Base-by-base conservation (phyloP, 768 basidiomycete species). In the Collybiopsis confluens region DNA sequence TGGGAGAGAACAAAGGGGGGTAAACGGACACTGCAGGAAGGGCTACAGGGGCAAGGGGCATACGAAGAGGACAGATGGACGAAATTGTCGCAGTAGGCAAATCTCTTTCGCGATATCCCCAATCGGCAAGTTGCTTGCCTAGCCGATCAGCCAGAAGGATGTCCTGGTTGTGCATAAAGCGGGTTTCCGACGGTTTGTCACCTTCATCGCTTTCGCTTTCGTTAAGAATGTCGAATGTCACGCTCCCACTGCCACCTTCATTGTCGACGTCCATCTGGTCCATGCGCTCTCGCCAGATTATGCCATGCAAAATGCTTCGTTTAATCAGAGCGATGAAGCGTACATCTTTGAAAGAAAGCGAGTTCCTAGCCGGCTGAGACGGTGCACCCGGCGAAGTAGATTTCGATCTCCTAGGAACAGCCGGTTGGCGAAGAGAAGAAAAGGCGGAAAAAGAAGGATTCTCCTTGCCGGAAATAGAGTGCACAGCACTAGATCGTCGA, bases 31-130 rank as follows among this genome's bases (percentile, higher is more conserved):
- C 30, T 24, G 42, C 43, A 36, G 28, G 33, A 21, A 52, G 37
- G 27, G 52, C 52, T 20, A 40, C 38, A 30, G 42, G 30, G 10
- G 43, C 52, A 35, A 42, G 52, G 5, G 42, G 43, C 28, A 43
- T 53, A 18, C 35, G 52, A 15, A 44, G 33, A 26, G 43, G 42
- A 15, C 38, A 44, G 16, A 33, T 4, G 43, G 52, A 24, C 16
- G 40, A 20, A 28, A 15, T 40, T 24, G 26, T 24, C 6, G 42
- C 7, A 13, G 26, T 23, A 13, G n/a, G 21, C 15, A 28, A n/a
- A 20, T 42, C 52, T 40, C 21, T 27, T n/a, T 53, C 52, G 23
- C 43, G 52, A 53, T 53, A 53, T 18, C 52, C 52, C 41, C 52
- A 53, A 20, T 53, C 52, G n/a, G 42, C 7, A 21, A 53, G 52